Evolutionary conservation across 495 filamentous ascomycete species (phyloP).

Genomic region (Podospora appendiculata): DNA sequence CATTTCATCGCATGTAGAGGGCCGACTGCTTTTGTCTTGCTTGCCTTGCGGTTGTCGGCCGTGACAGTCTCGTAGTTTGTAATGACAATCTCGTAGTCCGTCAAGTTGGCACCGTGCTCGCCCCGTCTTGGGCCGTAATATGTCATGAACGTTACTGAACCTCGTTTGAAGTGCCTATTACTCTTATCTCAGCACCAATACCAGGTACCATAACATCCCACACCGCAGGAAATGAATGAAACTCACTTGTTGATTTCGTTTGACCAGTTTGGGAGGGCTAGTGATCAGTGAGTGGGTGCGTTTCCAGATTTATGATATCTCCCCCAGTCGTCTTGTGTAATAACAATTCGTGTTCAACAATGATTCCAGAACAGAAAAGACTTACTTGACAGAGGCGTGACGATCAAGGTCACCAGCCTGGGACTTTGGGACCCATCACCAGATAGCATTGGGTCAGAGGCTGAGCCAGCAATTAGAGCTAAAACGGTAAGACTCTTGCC

Average conservation of each 20-base stretch:
- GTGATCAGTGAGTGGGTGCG: too few species aligned
- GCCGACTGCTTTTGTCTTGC: neutral
- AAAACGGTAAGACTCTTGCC: neutral
- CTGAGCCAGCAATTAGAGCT: neutral
- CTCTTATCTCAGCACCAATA: too few species aligned
- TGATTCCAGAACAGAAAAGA: too few species aligned
- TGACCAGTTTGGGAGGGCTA: neutral
- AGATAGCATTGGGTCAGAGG: neutral
- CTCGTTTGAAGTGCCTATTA: neutral
- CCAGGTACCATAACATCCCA: too few species aligned
- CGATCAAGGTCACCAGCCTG: neutral
- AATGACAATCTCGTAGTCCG: neutral
- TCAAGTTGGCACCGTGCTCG: neutral
- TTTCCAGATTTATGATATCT: too few species aligned
- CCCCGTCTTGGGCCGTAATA: neutral
- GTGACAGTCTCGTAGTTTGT: neutral
- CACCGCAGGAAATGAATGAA: too few species aligned
- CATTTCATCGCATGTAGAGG: neutral
- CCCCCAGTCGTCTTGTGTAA: too few species aligned
- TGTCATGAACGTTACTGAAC: neutral
- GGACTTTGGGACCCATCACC: neutral
- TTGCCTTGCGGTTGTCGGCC: neutral
- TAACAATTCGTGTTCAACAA: too few species aligned
- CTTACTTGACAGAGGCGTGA: neutral
- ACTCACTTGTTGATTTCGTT: neutral